Percentiles rank a stretch among this genome's conserved stretches.
Evolutionary conservation across 148 eudicot genomes (phyloP).

Genomic region (Gaultheria prostrata): DNA sequence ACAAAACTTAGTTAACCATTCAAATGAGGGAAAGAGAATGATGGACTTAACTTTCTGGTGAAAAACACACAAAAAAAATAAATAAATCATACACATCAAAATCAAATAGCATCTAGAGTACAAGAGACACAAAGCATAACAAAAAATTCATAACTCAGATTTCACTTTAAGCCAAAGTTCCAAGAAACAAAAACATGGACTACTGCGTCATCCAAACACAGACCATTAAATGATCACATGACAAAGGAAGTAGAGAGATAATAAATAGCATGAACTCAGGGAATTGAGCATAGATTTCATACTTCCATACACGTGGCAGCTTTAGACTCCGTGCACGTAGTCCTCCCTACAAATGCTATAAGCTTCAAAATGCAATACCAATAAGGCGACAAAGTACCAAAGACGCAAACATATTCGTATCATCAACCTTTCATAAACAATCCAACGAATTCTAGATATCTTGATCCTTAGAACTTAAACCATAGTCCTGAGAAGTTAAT

Average conservation of each 20-base stretch:
- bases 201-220: neutral
- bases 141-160: neutral
- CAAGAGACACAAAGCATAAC: neutral
- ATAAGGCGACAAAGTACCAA: neutral
- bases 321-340: neutral
- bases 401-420: neutral
- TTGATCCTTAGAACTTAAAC: neutral
- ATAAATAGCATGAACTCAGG: neutral
- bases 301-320: neutral
- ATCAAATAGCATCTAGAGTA: neutral
- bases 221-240: neutral
- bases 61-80: neutral
- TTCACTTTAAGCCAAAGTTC: neutral
- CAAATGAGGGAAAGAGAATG: neutral
- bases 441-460: neutral
- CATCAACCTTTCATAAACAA: neutral
- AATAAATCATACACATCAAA: neutral
- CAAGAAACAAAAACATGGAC: neutral
- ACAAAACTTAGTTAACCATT: neutral
- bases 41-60: neutral
- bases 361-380: neutral
- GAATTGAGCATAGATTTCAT: slow-evolving; percentile 6
- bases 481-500: neutral
- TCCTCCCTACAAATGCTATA: neutral
- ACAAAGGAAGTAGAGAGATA: neutral